A percentile compares a stretch with the other conserved stretches of the same genome.
Conservation (phyloP, 2,329 filamentous ascomycete genomes). For the Aspergillus proliferans region DNA sequence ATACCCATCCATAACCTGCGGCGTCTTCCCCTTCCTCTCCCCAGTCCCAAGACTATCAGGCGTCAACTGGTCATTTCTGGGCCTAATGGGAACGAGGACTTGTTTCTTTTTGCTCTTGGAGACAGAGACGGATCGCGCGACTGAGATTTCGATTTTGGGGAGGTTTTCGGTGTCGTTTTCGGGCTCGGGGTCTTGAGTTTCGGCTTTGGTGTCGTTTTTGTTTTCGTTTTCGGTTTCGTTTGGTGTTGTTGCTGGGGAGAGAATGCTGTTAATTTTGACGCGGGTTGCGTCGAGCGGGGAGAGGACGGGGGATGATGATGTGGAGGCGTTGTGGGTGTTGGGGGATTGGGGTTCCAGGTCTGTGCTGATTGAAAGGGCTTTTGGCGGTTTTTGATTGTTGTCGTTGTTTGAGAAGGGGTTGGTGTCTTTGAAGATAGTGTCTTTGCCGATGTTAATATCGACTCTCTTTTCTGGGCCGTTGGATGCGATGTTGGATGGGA, state of each 20-base stretch:
- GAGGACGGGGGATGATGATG: constrained; percentile 10
- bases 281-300: constrained; percentile 9
- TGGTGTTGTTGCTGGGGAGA: constrained; percentile 14
- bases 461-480: background rate
- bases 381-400: background rate
- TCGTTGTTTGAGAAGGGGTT: background rate
- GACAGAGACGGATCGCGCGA: constrained; percentile 35
- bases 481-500: background rate
- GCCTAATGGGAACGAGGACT: constrained; percentile 30
- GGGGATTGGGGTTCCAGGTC: constrained; percentile 7
- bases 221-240: constrained; percentile 13
- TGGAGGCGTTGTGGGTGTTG: constrained; percentile 3
- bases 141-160: constrained; percentile 28
- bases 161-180: constrained; percentile 6
- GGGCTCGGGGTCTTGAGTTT: constrained; percentile 2
- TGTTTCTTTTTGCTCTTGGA: constrained; percentile 28
- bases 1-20: constrained; percentile 23
- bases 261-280: constrained; percentile 8
- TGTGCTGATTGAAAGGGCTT: background rate
- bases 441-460: background rate
- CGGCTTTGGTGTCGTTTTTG: constrained; percentile 6
- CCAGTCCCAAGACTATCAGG: constrained; percentile 23
- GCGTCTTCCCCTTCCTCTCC: constrained; percentile 20
- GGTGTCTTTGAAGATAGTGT: too few species aligned
- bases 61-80: constrained; percentile 17